These are phyloP conservation scores for Aureobasidium pullulans DNA, from an alignment of 2,329 filamentous ascomycete species.

Conservation along the genomic window DNA sequence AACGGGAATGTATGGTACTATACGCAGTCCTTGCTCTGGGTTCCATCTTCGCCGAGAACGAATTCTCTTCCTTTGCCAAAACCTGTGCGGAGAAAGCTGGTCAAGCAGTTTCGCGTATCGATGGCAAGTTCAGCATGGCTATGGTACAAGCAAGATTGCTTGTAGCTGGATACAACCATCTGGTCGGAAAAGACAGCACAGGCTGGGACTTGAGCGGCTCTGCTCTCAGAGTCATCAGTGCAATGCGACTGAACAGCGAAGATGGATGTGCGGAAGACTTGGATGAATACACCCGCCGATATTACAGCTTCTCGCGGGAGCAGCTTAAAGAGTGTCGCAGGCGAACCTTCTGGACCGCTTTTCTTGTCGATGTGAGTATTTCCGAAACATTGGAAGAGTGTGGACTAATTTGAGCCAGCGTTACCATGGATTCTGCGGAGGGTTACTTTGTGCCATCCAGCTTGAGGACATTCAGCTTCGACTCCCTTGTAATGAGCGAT, in stretches of 20 bases:
- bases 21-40: conserved; percentile 54
- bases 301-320: conserved; percentile 23
- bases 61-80: conserved; percentile 28
- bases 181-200: conserved; percentile 51
- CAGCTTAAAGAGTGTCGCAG: conserved; percentile 58
- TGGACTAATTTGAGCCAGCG: conserved; percentile 32
- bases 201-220: conserved; percentile 58
- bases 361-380: conserved; percentile 56
- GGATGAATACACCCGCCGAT: conserved; percentile 13
- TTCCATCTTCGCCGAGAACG: conserved; percentile 44
- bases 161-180: conserved; percentile 58
- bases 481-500: conserved; percentile 54
- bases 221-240: conserved; percentile 53
- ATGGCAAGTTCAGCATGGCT: conserved; percentile 51
- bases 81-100: conserved; percentile 49
- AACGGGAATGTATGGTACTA: conserved; percentile 50
- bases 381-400: neutral
- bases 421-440: conserved; percentile 50
- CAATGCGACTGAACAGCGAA: conserved; percentile 59
- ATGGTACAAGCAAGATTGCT: conserved; percentile 61
- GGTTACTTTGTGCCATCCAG: conserved; percentile 49
- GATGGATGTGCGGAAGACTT: conserved; percentile 29
- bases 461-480: conserved; percentile 60
- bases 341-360: conserved; percentile 65
- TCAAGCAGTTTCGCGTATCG: conserved; percentile 47